Evolutionary conservation across 768 basidiomycete species (phyloP).

Genomic region (Mycena leptocephala): DNA sequence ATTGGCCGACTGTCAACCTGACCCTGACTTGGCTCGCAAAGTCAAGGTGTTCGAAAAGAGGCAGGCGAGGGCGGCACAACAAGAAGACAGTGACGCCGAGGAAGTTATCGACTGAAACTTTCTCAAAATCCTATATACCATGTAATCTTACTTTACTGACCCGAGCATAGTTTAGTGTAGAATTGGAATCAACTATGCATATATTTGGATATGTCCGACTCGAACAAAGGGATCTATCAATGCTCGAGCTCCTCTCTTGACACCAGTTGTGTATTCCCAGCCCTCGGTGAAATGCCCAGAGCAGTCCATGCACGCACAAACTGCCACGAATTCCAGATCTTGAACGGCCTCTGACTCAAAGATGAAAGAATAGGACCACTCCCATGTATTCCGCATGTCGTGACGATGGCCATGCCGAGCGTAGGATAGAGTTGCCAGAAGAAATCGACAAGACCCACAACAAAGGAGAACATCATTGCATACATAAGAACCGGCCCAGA

Average conservation of each 20-base stretch:
- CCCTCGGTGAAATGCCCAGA: background rate
- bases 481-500: background rate
- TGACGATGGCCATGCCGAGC: background rate
- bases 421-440: slow-evolving; percentile 23
- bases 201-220: background rate
- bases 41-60: slow-evolving; percentile 74
- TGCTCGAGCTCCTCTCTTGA: background rate
- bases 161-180: background rate
- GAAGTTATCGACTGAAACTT: slow-evolving; percentile 62
- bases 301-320: background rate
- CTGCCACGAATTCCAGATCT: background rate
- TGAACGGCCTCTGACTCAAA: background rate
- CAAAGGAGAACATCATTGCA: background rate
- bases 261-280: background rate
- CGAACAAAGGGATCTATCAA: background rate
- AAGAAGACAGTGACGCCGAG: slow-evolving; percentile 75
- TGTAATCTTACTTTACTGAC: slow-evolving; percentile 3
- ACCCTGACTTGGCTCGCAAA: slow-evolving; percentile 75
- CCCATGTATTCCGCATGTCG: slow-evolving; percentile 3
- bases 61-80: slow-evolving; percentile 58
- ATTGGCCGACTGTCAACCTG: slow-evolving; percentile 63
- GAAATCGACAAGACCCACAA: slow-evolving; percentile 13
- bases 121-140: slow-evolving; percentile 1
- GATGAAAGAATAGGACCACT: background rate
- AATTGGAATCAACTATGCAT: background rate